These are phyloP conservation scores for Coccomyxa subellipsoidea DNA, from an alignment of 163 green algal species.

Conservation along the genomic window DNA sequence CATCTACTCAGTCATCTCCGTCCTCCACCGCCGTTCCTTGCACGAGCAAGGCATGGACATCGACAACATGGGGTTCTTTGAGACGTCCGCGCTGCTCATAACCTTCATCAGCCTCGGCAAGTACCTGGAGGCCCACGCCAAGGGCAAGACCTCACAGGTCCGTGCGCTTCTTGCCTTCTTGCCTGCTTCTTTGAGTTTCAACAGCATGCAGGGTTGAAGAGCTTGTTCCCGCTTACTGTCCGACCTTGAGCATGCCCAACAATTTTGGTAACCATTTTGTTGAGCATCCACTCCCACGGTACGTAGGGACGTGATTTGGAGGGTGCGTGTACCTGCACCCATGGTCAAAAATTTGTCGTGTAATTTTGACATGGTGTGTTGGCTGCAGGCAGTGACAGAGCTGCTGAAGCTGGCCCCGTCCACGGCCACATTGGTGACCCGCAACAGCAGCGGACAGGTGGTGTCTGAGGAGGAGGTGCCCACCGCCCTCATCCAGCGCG, in stretches of 20 bases:
- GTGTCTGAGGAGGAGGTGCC: constrained; percentile 57
- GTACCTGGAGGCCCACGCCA: constrained; percentile 10
- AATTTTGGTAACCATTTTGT: too few relatives aligned
- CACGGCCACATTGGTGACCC: constrained; percentile 49
- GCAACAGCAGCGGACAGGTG: constrained; percentile 36
- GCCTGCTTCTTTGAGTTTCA: too few relatives aligned
- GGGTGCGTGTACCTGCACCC: too few relatives aligned
- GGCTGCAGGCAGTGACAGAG: constrained; percentile 68
- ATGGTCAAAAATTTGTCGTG: too few relatives aligned
- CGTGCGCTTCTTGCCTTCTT: not conserved
- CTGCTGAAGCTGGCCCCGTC: constrained; percentile 77
- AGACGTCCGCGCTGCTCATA: constrained; percentile 95
- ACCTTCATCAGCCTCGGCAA: constrained; percentile 90
- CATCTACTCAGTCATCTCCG: constrained; percentile 77
- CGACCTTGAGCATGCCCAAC: too few relatives aligned
- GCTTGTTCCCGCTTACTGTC: too few relatives aligned
- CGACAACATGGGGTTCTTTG: constrained; percentile 87
- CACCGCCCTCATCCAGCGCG: constrained; percentile 73
- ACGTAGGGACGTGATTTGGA: too few relatives aligned
- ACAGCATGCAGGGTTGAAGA: too few relatives aligned
- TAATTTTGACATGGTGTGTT: not conserved
- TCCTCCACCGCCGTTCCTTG: constrained; percentile 65
- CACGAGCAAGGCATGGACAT: constrained; percentile 19
- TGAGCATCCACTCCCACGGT: too few relatives aligned
- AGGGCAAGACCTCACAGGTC: constrained; percentile 12